Evolutionary conservation across 2,329 filamentous ascomycete species (phyloP).

Genomic region (Xylaria sp.): DNA sequence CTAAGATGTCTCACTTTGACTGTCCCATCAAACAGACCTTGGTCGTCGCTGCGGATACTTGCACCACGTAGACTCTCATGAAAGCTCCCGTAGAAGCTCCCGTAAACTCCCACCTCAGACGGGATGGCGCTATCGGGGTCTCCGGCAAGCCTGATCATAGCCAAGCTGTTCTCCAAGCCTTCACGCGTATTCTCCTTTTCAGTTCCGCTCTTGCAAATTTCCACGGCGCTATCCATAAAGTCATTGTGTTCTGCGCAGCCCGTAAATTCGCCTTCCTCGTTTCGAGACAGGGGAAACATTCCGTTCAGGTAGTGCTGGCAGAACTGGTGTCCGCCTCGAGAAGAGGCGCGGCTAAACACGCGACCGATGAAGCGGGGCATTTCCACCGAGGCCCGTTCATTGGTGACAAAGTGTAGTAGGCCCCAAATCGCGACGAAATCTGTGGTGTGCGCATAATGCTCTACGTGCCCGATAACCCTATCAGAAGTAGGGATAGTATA

Average conservation of each 20-base stretch:
- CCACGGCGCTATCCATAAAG: constrained; percentile 70
- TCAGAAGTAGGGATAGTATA: constrained; percentile 52
- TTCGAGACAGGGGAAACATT: constrained; percentile 66
- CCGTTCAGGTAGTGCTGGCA: constrained; percentile 71
- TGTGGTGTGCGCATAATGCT: constrained; percentile 80
- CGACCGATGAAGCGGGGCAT: constrained; percentile 71
- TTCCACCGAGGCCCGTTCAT: constrained; percentile 55
- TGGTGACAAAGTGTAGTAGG: constrained; percentile 73
- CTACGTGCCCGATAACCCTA: constrained; percentile 74
- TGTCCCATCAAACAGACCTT: constrained; percentile 49
- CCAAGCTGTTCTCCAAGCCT: constrained; percentile 61
- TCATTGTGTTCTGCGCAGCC: constrained; percentile 62
- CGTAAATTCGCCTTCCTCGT: constrained; percentile 55
- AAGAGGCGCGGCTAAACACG: constrained; percentile 66
- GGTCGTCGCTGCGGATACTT: constrained; percentile 42
- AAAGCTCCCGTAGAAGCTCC: constrained; percentile 51
- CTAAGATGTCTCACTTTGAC: constrained; percentile 70
- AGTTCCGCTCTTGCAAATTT: constrained; percentile 57
- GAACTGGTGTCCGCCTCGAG: constrained; percentile 67
- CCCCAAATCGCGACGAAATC: constrained; percentile 83
- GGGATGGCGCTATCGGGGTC: constrained; percentile 36
- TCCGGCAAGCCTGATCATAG: constrained; percentile 50
- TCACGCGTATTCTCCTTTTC: constrained; percentile 59
- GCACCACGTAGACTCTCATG: constrained; percentile 52
- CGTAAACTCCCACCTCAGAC: constrained; percentile 53